phyloP scores from a whole-genome alignment of 2,329 filamentous ascomycete species.

The Epichloe gansuensis region DNA sequence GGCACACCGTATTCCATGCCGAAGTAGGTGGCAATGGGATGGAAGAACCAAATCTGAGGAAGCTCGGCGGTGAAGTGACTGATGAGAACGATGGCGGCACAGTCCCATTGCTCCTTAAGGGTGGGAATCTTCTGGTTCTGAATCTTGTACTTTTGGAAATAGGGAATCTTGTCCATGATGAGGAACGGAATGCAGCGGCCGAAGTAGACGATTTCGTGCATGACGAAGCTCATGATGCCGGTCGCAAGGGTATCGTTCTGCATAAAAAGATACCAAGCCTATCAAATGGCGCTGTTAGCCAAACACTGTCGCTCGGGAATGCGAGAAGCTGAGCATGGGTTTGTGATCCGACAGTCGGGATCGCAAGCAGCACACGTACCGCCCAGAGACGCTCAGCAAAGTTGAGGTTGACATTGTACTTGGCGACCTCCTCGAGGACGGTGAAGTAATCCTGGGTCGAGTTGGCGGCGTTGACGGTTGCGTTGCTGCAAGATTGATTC shows the following conservation, averaged over 20 bases:
- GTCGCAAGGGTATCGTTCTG: slow-evolving; percentile 95
- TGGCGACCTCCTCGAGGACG: slow-evolving; percentile 50
- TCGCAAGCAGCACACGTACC: slow-evolving; percentile 31
- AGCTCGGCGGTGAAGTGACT: slow-evolving; percentile 97
- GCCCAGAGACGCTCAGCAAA: slow-evolving; percentile 82
- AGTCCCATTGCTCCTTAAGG: slow-evolving; percentile 86
- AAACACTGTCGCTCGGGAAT: background rate
- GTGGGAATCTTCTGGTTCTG: slow-evolving; percentile 84
- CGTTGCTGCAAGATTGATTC: slow-evolving; percentile 29
- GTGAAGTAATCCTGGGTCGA: slow-evolving; percentile 38
- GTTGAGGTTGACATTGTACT: slow-evolving; percentile 77
- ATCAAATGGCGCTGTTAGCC: background rate
- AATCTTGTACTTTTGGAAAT: slow-evolving; percentile 89
- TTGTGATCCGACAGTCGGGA: background rate
- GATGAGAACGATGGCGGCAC: slow-evolving; percentile 81
- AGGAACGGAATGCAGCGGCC: slow-evolving; percentile 85
- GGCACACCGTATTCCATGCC: slow-evolving; percentile 80
- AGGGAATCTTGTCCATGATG: slow-evolving; percentile 76
- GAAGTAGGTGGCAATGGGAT: slow-evolving; percentile 86
- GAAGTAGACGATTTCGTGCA: slow-evolving; percentile 94
- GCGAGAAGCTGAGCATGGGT: background rate
- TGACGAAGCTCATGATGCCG: slow-evolving; percentile 90
- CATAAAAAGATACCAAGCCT: slow-evolving; percentile 94
- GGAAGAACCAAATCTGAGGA: slow-evolving; percentile 98
- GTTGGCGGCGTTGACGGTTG: slow-evolving; percentile 35